Percentiles rank a stretch among this genome's conserved stretches.
Conservation (phyloP, 2,329 filamentous ascomycete species). For the Trichoderma sp. region DNA sequence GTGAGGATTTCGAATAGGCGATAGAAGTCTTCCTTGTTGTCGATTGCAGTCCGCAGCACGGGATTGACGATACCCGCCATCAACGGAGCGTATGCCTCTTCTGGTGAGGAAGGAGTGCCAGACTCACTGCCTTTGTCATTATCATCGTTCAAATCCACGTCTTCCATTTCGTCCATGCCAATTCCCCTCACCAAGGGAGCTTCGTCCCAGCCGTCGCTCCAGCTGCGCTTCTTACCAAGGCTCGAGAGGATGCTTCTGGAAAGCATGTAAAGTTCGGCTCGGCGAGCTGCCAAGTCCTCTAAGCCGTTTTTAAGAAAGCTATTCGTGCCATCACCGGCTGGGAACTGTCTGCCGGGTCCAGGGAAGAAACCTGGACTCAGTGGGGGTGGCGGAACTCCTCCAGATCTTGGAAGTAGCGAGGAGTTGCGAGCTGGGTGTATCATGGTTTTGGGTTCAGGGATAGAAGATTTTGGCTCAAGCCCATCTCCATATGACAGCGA, state of each 20-base stretch:
- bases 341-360: slow-evolving; percentile 41
- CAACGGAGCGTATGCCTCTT: slow-evolving; percentile 24
- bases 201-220: slow-evolving; percentile 73
- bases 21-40: slow-evolving; percentile 62
- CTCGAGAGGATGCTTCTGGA: slow-evolving; percentile 77
- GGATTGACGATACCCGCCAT: slow-evolving; percentile 42
- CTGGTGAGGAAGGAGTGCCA: not conserved
- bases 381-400: slow-evolving; percentile 33
- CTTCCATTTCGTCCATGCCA: slow-evolving; percentile 51
- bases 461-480: slow-evolving; percentile 59
- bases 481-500: slow-evolving; percentile 46
- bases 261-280: slow-evolving; percentile 78
- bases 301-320: slow-evolving; percentile 62
- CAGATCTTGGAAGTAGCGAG: slow-evolving; percentile 49
- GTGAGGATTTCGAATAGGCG: slow-evolving; percentile 73
- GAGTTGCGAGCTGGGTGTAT: slow-evolving; percentile 65
- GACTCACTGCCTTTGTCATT: slow-evolving; percentile 32
- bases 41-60: slow-evolving; percentile 59
- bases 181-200: slow-evolving; percentile 50
- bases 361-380: slow-evolving; percentile 55
- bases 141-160: slow-evolving; percentile 51
- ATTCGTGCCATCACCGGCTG: slow-evolving; percentile 39
- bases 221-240: slow-evolving; percentile 67
- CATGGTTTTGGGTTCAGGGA: slow-evolving; percentile 68
- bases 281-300: slow-evolving; percentile 76